Conservation (phyloP, 1,284 basidiomycete species). For the Puccinia triticina region DNA sequence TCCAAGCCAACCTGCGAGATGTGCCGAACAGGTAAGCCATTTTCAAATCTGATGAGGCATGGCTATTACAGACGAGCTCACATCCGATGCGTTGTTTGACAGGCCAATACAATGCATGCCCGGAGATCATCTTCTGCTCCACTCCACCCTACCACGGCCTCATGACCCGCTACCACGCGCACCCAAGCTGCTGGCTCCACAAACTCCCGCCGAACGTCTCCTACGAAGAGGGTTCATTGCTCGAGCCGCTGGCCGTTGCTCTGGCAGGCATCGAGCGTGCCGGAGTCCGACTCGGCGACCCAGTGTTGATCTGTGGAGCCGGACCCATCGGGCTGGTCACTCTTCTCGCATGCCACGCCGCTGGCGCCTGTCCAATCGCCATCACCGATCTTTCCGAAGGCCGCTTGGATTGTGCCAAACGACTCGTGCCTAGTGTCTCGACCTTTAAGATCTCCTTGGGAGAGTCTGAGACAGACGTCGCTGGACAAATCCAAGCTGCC, state of each 20-base stretch:
- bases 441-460: conserved; percentile 61
- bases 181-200: conserved; percentile 66
- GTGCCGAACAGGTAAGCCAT: conserved; percentile 41
- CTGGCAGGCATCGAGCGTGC: conserved; percentile 65
- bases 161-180: conserved; percentile 63
- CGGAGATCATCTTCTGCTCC: conserved; percentile 57
- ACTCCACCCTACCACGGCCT: conserved; percentile 58
- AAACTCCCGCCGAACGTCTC: conserved; percentile 63
- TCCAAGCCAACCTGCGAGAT: conserved; percentile 50
- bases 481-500: conserved; percentile 59
- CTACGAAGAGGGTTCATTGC: conserved; percentile 65
- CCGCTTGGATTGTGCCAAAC: conserved; percentile 65
- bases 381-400: conserved; percentile 64
- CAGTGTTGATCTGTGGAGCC: conserved; percentile 63
- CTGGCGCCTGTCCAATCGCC: conserved; percentile 65
- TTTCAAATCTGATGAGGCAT: neutral
- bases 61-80: neutral
- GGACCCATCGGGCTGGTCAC: conserved; percentile 66
- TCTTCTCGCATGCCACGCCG: conserved; percentile 64
- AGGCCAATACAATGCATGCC: conserved; percentile 50
- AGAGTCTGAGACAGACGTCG: conserved; percentile 55
- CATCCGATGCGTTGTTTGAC: too few species aligned
- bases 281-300: conserved; percentile 63
- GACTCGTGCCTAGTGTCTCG: conserved; percentile 63
- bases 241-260: conserved; percentile 65